Evolutionary conservation across 306 rosid species (phyloP), one percentile per base, ranked within the genome.

Genomic region (Casuarina glauca): DNA sequence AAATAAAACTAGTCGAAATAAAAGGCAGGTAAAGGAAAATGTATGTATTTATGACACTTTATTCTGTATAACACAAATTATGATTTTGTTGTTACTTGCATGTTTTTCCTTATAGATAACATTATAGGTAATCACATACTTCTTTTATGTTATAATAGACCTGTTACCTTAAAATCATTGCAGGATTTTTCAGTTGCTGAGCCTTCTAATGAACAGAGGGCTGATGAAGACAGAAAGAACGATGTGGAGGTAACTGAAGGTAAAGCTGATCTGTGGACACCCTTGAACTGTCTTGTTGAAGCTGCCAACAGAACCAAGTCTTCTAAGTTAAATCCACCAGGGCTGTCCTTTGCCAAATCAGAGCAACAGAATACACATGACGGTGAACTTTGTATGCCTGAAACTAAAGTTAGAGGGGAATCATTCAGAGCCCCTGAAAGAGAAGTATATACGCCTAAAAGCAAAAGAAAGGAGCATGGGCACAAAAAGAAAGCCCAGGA

Each of bases 221-320:
- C 72, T 73, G 80, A 69, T 54, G 86, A 76, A 80, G 88, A 84
- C 60, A 52, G 43, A 13, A 84, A 86, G 70, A 79, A 81, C 72
- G 76, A 79, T 63, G 82, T 75, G 43, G 94, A 88, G 73, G 78
- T 77, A 69, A 72, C 51, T 60, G 98, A 95, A 76, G 97, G 96
- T 53, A 95, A 95, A 85, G 90, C 78, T 50, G 99, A 95, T 86
- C 89, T 95, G 72, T 95, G 99, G 99, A 95, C 96, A 15, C 99
- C 99, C 9, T 90, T 95, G 85, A 91, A 91, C 87, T 95, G 99
- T 84, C 97, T 95, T 46, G 97, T 95, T 61, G 99, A 95, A 86
- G 97, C 93, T 60, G 99, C 99, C 64, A 95, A 95, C 81, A 84
- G 99, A 80, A 95, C 99, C 57, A 95, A 93, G 87, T 88, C 94